Evolutionary conservation across 140 eudicot species (phyloP), one percentile per base, ranked within the genome.

Genomic region (Anethum foeniculum): DNA sequence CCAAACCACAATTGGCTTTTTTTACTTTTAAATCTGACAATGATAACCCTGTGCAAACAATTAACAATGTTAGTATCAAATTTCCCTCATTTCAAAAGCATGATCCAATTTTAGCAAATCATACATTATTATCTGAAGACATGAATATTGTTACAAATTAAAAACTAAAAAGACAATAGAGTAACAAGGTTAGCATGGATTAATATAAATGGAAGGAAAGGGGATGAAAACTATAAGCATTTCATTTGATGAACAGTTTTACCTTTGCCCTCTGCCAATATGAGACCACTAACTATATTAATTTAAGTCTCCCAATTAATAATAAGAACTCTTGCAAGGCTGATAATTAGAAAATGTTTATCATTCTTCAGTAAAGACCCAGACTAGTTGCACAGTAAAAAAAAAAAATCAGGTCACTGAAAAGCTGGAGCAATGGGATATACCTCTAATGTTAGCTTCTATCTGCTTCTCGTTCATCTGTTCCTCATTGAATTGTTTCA

Each of bases 381-480:
- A 12, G 13, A 21, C n/a, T 46, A 73, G 28, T 19, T 41, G 71
- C 68, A 79, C 44, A 67, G n/a, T n/a, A n/a, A n/a, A 13, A 30
- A 10, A 19, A 15, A 27, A 1, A 47, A 47, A 43, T 7, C 25
- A 25, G 32, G 36, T 62, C 18, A 62, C 8, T 21, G 19, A 58
- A 46, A 4, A 41, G 15, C 9, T 34, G 51, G 8, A 39, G 7
- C 39, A 7, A 38, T 36, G 8, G 56, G 25, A 72, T 43, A 32
- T 85, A 93, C 97, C 97, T 82, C 77, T 90, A 81, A 90, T 85
- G 73, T 77, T 81, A 77, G 98, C 95, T 83, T 94, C 98, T 5
- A 85, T 82, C 75, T 71, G 83, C 79, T 78, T 89, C 87, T 94
- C 98, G 80, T 23, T 75, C 75, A 79, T 27, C 80, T 94, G 90